Evolutionary conservation across 1,139 yeast species (phyloP).

Genomic region (Debaryomyces psychrophilus): DNA sequence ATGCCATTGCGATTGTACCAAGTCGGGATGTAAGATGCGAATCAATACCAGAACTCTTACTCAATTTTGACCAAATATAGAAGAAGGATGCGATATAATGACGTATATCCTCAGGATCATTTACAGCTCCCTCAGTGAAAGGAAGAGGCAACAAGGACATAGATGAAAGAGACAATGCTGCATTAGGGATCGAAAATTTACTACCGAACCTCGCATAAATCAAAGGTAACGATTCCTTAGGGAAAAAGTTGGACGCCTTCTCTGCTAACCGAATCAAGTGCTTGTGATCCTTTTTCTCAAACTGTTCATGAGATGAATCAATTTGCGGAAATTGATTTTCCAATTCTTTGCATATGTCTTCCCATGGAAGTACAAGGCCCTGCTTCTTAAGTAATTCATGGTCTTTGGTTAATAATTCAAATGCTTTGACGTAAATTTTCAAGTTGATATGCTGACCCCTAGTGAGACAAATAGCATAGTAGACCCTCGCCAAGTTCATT

Average conservation of each 20-base stretch:
- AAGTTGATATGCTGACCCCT: conserved; percentile 74
- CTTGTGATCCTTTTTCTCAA: conserved; percentile 48
- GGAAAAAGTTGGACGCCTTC: conserved; percentile 51
- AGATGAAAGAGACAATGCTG: conserved; percentile 60
- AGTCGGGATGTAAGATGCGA: conserved; percentile 67
- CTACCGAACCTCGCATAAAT: conserved; percentile 44
- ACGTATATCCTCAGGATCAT: conserved; percentile 45
- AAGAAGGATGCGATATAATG: conserved; percentile 67
- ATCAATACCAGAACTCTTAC: conserved; percentile 62
- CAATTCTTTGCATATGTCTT: conserved; percentile 45
- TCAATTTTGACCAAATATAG: conserved; percentile 71
- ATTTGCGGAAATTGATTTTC: conserved; percentile 35
- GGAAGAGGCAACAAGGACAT: conserved; percentile 56
- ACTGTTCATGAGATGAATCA: conserved; percentile 33
- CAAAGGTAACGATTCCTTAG: conserved; percentile 38
- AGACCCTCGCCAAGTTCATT: conserved; percentile 66
- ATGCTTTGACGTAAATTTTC: conserved; percentile 65
- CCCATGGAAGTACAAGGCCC: conserved; percentile 57
- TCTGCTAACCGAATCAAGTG: conserved; percentile 49
- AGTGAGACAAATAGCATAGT: conserved; percentile 70
- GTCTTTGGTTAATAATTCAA: conserved; percentile 60
- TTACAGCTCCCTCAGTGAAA: conserved; percentile 27
- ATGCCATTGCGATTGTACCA: conserved; percentile 61
- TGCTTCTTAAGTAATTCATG: conserved; percentile 39
- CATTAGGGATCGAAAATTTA: conserved; percentile 59